These are phyloP conservation scores for Phytophthora tentaculata DNA, from an alignment of 352 stramenopile species.

Conservation along the genomic window DNA sequence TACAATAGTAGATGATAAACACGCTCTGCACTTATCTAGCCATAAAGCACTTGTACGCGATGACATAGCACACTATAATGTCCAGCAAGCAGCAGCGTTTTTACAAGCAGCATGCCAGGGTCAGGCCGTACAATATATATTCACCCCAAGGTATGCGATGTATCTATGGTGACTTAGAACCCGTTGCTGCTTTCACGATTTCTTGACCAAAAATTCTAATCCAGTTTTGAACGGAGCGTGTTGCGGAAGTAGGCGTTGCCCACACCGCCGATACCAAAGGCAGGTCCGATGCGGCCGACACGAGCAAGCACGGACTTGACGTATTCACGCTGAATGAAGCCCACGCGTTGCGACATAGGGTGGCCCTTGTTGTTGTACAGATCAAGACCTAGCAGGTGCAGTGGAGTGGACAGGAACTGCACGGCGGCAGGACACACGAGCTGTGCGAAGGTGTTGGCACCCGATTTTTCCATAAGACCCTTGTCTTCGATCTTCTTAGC, in stretches of 20 bases:
- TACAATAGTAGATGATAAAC: conserved; percentile 3
- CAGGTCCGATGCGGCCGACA: conserved; percentile 87
- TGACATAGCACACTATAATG: too few relatives aligned
- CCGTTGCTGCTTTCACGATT: conserved; percentile 15
- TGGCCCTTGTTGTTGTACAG: conserved; percentile 86
- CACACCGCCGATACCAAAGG: conserved; percentile 90
- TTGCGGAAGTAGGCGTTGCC: conserved; percentile 82
- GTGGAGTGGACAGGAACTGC: conserved; percentile 89
- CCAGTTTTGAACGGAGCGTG: conserved; percentile 45
- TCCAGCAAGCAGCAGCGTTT: too few relatives aligned
- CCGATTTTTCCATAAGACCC: conserved; percentile 49
- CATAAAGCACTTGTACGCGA: too few relatives aligned
- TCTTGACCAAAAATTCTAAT: conserved; percentile 28
- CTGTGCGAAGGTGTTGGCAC: conserved; percentile 73
- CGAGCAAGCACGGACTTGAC: conserved; percentile 83
- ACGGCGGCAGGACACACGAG: conserved; percentile 83
- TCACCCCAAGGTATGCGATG: conserved; percentile 8
- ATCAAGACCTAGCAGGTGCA: conserved; percentile 90
- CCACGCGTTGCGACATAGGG: conserved; percentile 37
- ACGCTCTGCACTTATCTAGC: too few relatives aligned
- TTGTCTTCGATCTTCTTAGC: conserved; percentile 68
- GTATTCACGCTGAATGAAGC: conserved; percentile 85
- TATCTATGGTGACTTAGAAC: conserved; percentile 24
- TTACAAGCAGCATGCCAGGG: too few relatives aligned
- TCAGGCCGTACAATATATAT: conserved; percentile 32